Percentiles rank a stretch among this genome's conserved stretches.
phyloP scores from a whole-genome alignment of 352 stramenopile genomes.

The Globisporangium irregulare region DNA sequence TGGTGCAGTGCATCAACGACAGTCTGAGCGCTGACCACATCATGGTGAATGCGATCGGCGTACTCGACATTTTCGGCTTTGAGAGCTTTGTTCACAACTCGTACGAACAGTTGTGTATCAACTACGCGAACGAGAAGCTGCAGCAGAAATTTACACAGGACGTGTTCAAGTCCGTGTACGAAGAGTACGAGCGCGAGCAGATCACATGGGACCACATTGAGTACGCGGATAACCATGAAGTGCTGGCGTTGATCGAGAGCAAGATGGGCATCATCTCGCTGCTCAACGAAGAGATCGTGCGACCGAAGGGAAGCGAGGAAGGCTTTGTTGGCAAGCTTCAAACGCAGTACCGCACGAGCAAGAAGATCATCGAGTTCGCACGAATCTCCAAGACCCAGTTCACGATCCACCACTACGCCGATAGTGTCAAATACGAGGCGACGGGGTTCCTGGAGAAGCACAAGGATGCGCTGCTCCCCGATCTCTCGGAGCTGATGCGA shows the following conservation, averaged over 20 bases:
- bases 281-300: constrained; percentile 87
- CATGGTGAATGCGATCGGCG: constrained; percentile 52
- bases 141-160: constrained; percentile 89
- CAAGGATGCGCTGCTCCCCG: constrained; percentile 90
- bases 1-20: constrained; percentile 90
- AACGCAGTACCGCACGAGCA: constrained; percentile 43
- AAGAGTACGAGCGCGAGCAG: constrained; percentile 59
- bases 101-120: constrained; percentile 92
- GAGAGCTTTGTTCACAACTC: constrained; percentile 87
- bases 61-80: constrained; percentile 92
- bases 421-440: constrained; percentile 89
- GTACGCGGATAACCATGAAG: constrained; percentile 78
- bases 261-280: constrained; percentile 73
- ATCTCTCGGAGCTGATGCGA: constrained; percentile 84
- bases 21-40: constrained; percentile 40
- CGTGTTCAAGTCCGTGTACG: constrained; percentile 78
- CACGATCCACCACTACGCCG: constrained; percentile 92
- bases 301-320: constrained; percentile 67
- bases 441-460: constrained; percentile 94
- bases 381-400: constrained; percentile 84
- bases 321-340: constrained; percentile 63
- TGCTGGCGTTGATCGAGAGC: constrained; percentile 72
- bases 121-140: constrained; percentile 83
- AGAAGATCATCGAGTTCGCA: constrained; percentile 65
- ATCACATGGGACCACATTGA: constrained; percentile 83